Percentiles rank a stretch among this genome's conserved stretches.
Conservation (phyloP, 345 rosid species). For the Cardamine occulta region DNA sequence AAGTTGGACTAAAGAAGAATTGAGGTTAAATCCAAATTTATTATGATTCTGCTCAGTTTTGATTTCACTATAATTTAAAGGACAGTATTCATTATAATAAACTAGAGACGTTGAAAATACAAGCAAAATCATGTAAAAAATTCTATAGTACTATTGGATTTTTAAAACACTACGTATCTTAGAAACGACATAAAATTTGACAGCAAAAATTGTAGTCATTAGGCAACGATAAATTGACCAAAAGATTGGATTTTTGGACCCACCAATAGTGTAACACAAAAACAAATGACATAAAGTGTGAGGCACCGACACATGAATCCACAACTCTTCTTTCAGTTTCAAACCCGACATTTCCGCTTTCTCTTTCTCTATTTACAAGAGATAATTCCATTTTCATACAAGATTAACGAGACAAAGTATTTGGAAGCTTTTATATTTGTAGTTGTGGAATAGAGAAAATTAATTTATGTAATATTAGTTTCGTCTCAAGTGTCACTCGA, state of each 20-base stretch:
- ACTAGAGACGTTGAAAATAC: constrained; percentile 1
- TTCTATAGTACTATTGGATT: background rate
- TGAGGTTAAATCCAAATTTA: background rate
- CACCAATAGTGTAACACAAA: constrained; percentile 14
- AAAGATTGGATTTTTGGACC: background rate
- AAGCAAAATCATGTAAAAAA: background rate
- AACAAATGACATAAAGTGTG: constrained; percentile 2
- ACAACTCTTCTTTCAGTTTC: constrained; percentile 6
- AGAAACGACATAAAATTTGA: background rate
- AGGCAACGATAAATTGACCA: constrained; percentile 1
- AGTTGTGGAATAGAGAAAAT: background rate
- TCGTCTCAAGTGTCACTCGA: too few species aligned
- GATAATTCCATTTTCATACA: constrained; percentile 11
- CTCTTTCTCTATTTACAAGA: background rate
- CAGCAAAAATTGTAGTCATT: background rate
- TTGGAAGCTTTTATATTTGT: constrained; percentile 3
- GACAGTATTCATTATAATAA: background rate
- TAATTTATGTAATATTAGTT: background rate
- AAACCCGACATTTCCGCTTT: constrained; percentile 16
- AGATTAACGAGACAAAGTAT: background rate
- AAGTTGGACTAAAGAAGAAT: background rate
- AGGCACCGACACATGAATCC: constrained; percentile 27
- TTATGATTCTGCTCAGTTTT: background rate
- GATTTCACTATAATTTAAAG: background rate
- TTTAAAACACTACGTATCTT: background rate